Conservation (phyloP, 306 rosid genomes). For the Cucumis hystrix region DNA sequence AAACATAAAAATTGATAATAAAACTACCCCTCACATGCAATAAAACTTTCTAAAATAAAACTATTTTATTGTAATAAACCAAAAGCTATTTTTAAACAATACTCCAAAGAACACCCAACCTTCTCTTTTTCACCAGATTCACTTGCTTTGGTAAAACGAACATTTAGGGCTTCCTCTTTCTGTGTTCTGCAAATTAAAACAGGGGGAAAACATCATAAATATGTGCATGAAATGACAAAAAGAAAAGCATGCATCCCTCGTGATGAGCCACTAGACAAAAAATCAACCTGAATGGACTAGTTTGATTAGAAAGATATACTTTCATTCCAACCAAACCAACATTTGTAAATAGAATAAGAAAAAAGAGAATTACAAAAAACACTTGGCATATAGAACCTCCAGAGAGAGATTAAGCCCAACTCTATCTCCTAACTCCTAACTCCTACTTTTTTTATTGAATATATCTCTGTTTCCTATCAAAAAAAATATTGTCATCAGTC, state of each 20-base stretch:
- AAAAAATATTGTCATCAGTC: background rate
- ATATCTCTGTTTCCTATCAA: no score
- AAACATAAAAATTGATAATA: no score
- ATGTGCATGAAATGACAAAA: constrained; percentile 10
- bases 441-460: background rate
- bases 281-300: background rate
- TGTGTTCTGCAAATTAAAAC: constrained; percentile 40
- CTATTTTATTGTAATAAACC: background rate
- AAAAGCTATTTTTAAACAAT: constrained; percentile 6
- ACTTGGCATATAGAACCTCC: background rate
- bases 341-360: background rate
- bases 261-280: background rate
- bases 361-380: background rate
- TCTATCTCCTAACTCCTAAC: background rate
- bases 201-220: background rate
- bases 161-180: constrained; percentile 85
- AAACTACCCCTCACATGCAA: background rate
- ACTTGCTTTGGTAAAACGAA: constrained; percentile 58
- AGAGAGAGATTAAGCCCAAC: background rate
- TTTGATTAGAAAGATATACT: background rate
- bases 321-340: background rate
- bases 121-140: constrained; percentile 82
- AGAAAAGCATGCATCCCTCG: background rate
- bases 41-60: background rate
- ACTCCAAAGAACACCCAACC: constrained; percentile 32